Conservation (phyloP, 208 protist genomes). For the Perkinsela sp. region DNA sequence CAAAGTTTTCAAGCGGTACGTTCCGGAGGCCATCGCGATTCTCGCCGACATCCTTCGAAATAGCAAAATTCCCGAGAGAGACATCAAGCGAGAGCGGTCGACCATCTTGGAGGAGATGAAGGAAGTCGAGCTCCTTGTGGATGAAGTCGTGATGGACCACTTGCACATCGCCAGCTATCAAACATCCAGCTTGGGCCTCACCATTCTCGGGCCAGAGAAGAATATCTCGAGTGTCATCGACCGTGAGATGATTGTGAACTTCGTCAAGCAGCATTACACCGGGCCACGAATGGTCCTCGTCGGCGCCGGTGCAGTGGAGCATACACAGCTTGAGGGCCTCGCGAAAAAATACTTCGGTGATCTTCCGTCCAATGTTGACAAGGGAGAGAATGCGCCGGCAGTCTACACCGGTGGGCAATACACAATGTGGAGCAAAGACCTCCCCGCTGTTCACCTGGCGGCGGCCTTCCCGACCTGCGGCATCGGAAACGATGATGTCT, state of each 20-base stretch:
- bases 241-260: conserved; percentile 55
- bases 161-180: conserved; percentile 80
- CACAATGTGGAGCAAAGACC: conserved; percentile 32
- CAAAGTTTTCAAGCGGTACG: conserved; percentile 72
- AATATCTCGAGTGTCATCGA: conserved; percentile 76
- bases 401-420: conserved; percentile 28
- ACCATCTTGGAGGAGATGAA: conserved; percentile 84
- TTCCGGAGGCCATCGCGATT: conserved; percentile 71
- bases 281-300: conserved; percentile 84
- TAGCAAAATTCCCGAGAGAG: conserved; percentile 30
- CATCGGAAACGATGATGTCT: conserved; percentile 57
- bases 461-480: conserved; percentile 48
- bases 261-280: conserved; percentile 80
- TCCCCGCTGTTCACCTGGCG: conserved; percentile 42
- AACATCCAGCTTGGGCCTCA: conserved; percentile 45
- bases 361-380: conserved; percentile 15
- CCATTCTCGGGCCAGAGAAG: conserved; percentile 85
- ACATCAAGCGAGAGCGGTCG: conserved; percentile 71
- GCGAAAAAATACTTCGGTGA: conserved; percentile 61
- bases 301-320: conserved; percentile 72
- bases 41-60: conserved; percentile 85
- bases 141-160: conserved; percentile 87
- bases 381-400: conserved; percentile 11
- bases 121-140: conserved; percentile 70
- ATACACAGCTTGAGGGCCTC: conserved; percentile 63